Conservation (phyloP, 495 filamentous ascomycete species). For the Clavariopsis aquatica region DNA sequence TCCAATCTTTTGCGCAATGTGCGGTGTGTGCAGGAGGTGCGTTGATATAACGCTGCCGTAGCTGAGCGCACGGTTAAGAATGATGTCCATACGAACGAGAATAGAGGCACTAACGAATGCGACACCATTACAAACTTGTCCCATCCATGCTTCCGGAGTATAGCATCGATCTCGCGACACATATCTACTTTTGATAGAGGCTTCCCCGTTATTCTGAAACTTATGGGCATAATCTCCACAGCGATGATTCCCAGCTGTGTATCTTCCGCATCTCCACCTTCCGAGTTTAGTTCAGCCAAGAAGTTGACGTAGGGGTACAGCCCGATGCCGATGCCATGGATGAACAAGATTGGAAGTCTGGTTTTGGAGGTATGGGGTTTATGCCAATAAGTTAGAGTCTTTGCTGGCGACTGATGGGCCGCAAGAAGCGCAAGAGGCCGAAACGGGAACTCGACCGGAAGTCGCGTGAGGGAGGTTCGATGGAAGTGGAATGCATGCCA, state of each 20-base stretch:
- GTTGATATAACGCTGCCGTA: constrained; percentile 63
- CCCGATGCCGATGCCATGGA: constrained; percentile 70
- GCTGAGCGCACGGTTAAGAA: constrained; percentile 8
- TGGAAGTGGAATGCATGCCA: constrained; percentile 49
- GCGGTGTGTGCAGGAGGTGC: constrained; percentile 55
- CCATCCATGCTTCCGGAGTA: constrained; percentile 56
- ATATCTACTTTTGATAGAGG: constrained; percentile 54
- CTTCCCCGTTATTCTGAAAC: constrained; percentile 56
- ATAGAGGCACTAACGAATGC: constrained; percentile 49
- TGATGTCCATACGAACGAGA: not conserved
- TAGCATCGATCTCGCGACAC: constrained; percentile 52
- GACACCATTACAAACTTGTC: constrained; percentile 56
- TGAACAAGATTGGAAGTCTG: constrained; percentile 60
- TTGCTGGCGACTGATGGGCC: constrained; percentile 49
- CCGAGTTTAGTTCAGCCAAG: constrained; percentile 51
- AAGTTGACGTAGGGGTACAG: constrained; percentile 63
- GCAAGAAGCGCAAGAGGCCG: constrained; percentile 53
- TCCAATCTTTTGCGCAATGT: constrained; percentile 48
- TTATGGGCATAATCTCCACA: constrained; percentile 64
- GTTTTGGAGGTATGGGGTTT: constrained; percentile 58
- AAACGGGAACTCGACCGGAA: constrained; percentile 54
- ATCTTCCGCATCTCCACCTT: constrained; percentile 23
- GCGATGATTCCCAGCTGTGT: constrained; percentile 61
- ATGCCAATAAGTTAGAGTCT: constrained; percentile 63
- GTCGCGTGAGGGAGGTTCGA: constrained; percentile 40